phyloP scores from a whole-genome alignment of 2,329 filamentous ascomycete genomes.

The Aspergillus intermedius region DNA sequence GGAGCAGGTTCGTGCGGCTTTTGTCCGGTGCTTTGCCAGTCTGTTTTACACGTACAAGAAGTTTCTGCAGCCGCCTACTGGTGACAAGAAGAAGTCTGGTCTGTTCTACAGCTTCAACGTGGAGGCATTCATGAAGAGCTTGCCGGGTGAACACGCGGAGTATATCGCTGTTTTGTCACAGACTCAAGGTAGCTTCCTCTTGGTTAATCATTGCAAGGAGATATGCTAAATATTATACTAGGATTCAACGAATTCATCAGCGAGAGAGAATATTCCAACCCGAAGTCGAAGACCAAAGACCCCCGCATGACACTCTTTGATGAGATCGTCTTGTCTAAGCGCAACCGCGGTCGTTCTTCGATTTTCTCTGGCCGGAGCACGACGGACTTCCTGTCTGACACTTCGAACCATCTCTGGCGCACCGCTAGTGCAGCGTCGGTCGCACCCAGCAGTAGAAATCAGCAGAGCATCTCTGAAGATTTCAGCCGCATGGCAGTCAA shows the following conservation, averaged over 20 bases:
- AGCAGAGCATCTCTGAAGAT: conserved; percentile 41
- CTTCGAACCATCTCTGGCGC: conserved; percentile 58
- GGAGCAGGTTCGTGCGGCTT: conserved; percentile 61
- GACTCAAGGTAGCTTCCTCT: conserved; percentile 48
- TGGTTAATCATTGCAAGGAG: neutral
- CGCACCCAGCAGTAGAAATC: conserved; percentile 45
- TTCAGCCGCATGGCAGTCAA: conserved; percentile 46
- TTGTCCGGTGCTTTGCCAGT: conserved; percentile 63
- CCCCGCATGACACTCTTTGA: conserved; percentile 57
- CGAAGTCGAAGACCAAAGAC: conserved; percentile 45
- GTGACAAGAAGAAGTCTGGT: conserved; percentile 57
- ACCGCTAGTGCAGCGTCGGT: conserved; percentile 54
- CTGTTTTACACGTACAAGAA: conserved; percentile 64
- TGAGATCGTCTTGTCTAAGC: conserved; percentile 59
- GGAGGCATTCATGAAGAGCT: conserved; percentile 58
- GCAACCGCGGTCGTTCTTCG: conserved; percentile 53
- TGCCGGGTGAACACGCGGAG: conserved; percentile 58
- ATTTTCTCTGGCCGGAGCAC: conserved; percentile 47
- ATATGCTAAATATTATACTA: conserved; percentile 20
- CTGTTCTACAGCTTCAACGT: conserved; percentile 60
- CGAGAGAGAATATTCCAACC: conserved; percentile 52
- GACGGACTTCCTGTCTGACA: conserved; percentile 56
- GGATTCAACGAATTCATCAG: conserved; percentile 60
- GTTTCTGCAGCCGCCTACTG: conserved; percentile 53
- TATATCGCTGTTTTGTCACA: conserved; percentile 59